Percentiles rank a stretch among this genome's conserved stretches.
Conservation (phyloP, 1,284 basidiomycete species). For the Trametes polyzona region DNA sequence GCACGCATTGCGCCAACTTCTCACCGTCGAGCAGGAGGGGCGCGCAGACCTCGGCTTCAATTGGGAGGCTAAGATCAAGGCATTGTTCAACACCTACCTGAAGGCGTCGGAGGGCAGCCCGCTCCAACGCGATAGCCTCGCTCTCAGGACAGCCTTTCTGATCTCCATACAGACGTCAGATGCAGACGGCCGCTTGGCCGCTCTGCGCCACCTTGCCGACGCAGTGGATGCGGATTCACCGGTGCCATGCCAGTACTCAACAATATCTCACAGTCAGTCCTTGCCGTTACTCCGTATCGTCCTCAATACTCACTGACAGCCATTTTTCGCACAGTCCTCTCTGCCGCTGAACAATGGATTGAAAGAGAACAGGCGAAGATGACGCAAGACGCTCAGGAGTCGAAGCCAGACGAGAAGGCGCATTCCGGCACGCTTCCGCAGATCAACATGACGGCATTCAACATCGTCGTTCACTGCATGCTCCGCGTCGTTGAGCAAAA, state of each 20-base stretch:
- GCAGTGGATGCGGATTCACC: not conserved
- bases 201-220: not conserved
- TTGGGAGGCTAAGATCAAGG: not conserved
- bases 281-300: not conserved
- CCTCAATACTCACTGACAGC: not conserved
- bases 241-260: not conserved
- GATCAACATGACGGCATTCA: not conserved
- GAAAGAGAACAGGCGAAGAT: too few species aligned
- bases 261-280: not conserved
- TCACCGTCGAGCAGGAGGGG: not conserved
- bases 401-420: not conserved
- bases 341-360: conserved; percentile 4
- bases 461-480: conserved; percentile 10
- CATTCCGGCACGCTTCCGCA: not conserved
- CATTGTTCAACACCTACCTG: not conserved
- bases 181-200: not conserved
- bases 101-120: not conserved
- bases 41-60: not conserved
- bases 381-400: too few species aligned
- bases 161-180: not conserved
- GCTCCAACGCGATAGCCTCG: not conserved
- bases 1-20: conserved; percentile 1
- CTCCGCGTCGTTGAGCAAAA: not conserved
- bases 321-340: not conserved
- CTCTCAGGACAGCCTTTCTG: not conserved